Conservation (phyloP, 176 grass and related monocot genomes). For the Zoysia japonica region DNA sequence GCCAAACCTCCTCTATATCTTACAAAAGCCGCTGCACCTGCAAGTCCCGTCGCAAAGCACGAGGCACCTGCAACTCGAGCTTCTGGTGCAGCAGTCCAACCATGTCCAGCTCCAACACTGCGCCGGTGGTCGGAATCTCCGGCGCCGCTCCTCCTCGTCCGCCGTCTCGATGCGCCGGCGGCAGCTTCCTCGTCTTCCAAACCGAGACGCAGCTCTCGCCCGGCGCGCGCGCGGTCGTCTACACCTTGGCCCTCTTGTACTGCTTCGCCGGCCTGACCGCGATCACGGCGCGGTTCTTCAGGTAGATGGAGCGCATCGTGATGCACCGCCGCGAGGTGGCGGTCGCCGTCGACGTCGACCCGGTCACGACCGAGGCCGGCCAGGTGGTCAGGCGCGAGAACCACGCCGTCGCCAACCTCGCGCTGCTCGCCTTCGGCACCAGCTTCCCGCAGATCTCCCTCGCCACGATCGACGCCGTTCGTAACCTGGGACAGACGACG, state of each 20-base stretch:
- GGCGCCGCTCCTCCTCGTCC: slow-evolving; percentile 11
- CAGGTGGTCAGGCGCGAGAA: slow-evolving; percentile 57
- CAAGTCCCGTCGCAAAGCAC: too few species aligned
- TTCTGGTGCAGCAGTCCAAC: too few species aligned
- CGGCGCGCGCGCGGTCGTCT: slow-evolving; percentile 45
- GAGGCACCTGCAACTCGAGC: too few species aligned
- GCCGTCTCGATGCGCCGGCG: slow-evolving; percentile 11
- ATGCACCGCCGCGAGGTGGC: slow-evolving; percentile 50
- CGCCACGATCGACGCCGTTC: slow-evolving; percentile 78
- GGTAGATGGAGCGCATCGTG: slow-evolving; percentile 80
- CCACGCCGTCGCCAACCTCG: slow-evolving; percentile 79
- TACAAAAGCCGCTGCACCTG: too few species aligned
- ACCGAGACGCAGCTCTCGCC: slow-evolving; percentile 60
- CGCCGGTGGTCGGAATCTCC: neutral
- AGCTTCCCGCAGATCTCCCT: slow-evolving; percentile 95
- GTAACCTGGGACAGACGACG: slow-evolving; percentile 65
- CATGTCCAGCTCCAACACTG: neutral
- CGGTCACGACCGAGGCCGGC: neutral
- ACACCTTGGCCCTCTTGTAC: slow-evolving; percentile 55
- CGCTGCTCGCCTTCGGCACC: slow-evolving; percentile 89
- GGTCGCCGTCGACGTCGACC: slow-evolving; percentile 43
- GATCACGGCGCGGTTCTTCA: slow-evolving; percentile 76
- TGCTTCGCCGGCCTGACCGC: slow-evolving; percentile 81
- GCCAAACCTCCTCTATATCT: too few species aligned
- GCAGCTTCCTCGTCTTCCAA: slow-evolving; percentile 52